Evolutionary conservation across 352 stramenopile species (phyloP).

Genomic region (Globisporangium cystogenes): DNA sequence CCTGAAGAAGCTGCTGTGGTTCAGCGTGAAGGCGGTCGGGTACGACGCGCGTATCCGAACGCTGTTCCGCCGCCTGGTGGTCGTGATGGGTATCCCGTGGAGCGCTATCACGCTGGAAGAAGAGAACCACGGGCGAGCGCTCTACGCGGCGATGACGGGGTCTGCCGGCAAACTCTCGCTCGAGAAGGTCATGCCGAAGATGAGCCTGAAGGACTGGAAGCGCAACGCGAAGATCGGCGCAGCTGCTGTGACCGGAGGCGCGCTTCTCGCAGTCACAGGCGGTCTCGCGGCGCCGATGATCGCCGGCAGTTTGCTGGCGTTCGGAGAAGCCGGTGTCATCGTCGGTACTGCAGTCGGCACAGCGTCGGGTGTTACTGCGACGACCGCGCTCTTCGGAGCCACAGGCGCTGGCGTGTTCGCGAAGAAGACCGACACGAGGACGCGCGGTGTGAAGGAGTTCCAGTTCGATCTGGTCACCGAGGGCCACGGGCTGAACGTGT

Average conservation of each 20-base stretch:
- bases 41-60: slow-evolving; percentile 69
- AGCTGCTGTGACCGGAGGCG: slow-evolving; percentile 58
- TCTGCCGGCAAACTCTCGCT: slow-evolving; percentile 33
- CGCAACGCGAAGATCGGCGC: slow-evolving; percentile 68
- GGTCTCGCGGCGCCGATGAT: slow-evolving; percentile 63
- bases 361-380: slow-evolving; percentile 57
- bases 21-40: slow-evolving; percentile 64
- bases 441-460: slow-evolving; percentile 74
- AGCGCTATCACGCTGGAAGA: slow-evolving; percentile 54
- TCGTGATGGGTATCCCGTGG: slow-evolving; percentile 52
- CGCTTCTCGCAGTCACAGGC: slow-evolving; percentile 64
- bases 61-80: slow-evolving; percentile 37
- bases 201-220: slow-evolving; percentile 72
- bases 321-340: slow-evolving; percentile 53
- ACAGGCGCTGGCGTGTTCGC: slow-evolving; percentile 69
- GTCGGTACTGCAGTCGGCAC: slow-evolving; percentile 61
- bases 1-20: slow-evolving; percentile 76
- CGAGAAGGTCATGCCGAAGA: slow-evolving; percentile 51
- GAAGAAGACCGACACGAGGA: slow-evolving; percentile 75
- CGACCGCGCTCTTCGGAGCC: slow-evolving; percentile 73
- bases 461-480: slow-evolving; percentile 73
- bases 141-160: slow-evolving; percentile 61
- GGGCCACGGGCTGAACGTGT: slow-evolving; percentile 81
- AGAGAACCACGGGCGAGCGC: slow-evolving; percentile 44
- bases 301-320: slow-evolving; percentile 46